Evolutionary conservation across 2,329 filamentous ascomycete species (phyloP).

Genomic region (Chaetomium sp.): DNA sequence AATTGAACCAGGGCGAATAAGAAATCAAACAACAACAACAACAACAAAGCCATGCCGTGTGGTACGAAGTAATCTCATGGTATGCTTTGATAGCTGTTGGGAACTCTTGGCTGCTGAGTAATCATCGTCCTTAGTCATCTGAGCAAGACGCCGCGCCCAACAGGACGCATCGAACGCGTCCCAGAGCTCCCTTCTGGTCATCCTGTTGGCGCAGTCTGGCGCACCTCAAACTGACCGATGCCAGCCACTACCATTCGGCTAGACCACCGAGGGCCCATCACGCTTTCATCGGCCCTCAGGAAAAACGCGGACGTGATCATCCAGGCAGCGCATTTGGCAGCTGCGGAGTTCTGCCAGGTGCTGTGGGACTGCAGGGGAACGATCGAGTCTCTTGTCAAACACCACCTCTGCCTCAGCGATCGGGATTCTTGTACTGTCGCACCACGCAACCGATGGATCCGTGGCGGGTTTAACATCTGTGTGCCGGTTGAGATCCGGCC

Average conservation of each 20-base stretch:
- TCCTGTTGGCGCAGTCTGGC: too few relatives aligned
- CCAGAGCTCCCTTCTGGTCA: too few relatives aligned
- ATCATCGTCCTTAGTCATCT: too few relatives aligned
- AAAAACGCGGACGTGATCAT: constrained; percentile 10
- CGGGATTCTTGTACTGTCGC: constrained; percentile 6
- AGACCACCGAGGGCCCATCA: constrained; percentile 8
- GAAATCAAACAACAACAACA: too few relatives aligned
- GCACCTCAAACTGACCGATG: not conserved
- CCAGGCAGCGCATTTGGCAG: constrained; percentile 4
- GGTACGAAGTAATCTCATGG: too few relatives aligned
- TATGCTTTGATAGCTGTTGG: too few relatives aligned
- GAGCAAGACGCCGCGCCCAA: too few relatives aligned
- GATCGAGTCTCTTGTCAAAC: constrained; percentile 10
- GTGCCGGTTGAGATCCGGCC: constrained; percentile 24
- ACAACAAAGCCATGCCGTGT: too few relatives aligned
- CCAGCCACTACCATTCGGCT: constrained; percentile 5
- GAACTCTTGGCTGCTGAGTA: too few relatives aligned
- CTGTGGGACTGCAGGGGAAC: constrained; percentile 8
- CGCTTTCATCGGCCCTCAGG: constrained; percentile 7
- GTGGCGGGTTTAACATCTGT: constrained; percentile 33
- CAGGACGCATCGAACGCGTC: too few relatives aligned
- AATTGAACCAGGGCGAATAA: too few relatives aligned
- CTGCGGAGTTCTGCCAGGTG: constrained; percentile 4
- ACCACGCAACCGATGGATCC: constrained; percentile 24
- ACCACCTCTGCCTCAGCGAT: constrained; percentile 24